Evolutionary conservation across 345 rosid genomes (phyloP), one percentile per base, ranked within the genome.

Genomic region (Hibiscus mutabilis): DNA sequence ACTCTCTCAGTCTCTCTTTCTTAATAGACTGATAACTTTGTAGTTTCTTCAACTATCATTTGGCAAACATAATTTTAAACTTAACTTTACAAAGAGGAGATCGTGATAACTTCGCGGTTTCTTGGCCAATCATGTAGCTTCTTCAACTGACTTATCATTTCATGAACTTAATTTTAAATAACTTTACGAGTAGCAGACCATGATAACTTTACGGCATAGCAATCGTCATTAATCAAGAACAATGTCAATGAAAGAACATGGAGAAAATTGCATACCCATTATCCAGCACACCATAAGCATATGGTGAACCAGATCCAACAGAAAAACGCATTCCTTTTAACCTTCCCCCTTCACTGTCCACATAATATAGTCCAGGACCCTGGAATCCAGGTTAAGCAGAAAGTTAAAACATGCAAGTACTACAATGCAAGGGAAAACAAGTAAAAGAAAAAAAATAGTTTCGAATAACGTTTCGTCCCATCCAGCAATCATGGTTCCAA

Each of bases 291-390:
- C 99, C 99, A 62, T 96, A 96, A 33, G 98, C 99, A 77, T 96
- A 96, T 11, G 99, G 99, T 47, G 99, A 96, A 76, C 99, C 99
- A 60, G 99, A 96, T 68, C 98, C 99, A 55, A 92, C 99, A n/a
- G 99, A 96, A 76, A 96, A 96, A 42, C 95, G 85, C 57, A 82
- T 85, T 79, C 99, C 98, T 77, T 96, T 96, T 78, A 92, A 81
- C 83, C 99, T 86, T 82, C 98, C 98, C 59, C 99, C 99, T 64
- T 96, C 98, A 62, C 91, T 96, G 84, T 96, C 99, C 35, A 96
- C 99, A 70, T 96, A 96, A 74, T 96, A 96, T 15, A 96, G 79
- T 61, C 95, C 98, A 60, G 99, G 99, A 81, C 99, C 99, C 99
- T 96, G 76, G 2, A 76, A 74, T 33, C n/a, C 57, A 40, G 55